Conservation (phyloP, 768 basidiomycete genomes). For the Russula vinacea region DNA sequence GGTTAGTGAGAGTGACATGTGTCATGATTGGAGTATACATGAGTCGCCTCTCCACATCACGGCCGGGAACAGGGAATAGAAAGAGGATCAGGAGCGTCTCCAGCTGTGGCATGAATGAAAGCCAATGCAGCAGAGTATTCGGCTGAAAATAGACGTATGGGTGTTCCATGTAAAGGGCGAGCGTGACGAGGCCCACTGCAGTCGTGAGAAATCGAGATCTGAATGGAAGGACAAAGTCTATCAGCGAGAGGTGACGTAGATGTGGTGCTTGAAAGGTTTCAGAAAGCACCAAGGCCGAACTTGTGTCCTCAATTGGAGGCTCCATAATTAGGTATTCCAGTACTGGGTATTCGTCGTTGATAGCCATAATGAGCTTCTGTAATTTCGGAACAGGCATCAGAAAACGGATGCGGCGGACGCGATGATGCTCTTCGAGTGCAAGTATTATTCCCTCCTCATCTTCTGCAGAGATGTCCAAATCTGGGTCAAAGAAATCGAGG, state of each 20-base stretch:
- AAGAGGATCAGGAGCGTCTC: no score
- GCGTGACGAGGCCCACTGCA: background rate
- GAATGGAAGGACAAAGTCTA: background rate
- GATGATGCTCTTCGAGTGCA: no score
- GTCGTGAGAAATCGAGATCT: background rate
- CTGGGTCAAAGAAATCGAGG: no score
- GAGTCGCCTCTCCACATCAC: no score
- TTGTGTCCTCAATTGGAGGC: background rate
- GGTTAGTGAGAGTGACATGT: no score
- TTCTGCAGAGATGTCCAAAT: no score
- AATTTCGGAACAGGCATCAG: background rate
- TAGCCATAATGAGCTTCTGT: background rate
- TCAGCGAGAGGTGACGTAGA: background rate
- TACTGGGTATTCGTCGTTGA: background rate
- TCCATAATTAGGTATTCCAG: background rate
- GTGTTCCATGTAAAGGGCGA: background rate
- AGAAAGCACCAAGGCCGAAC: background rate
- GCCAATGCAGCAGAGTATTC: background rate
- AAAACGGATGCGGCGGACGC: no score
- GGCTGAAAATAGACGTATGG: no score
- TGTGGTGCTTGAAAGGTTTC: background rate
- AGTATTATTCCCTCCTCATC: no score
- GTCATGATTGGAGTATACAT: no score
- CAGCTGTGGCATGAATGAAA: background rate
- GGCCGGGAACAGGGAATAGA: no score